Base-by-base conservation (phyloP, 164 flowering plant genomes). In the Chimonanthus praecox region DNA sequence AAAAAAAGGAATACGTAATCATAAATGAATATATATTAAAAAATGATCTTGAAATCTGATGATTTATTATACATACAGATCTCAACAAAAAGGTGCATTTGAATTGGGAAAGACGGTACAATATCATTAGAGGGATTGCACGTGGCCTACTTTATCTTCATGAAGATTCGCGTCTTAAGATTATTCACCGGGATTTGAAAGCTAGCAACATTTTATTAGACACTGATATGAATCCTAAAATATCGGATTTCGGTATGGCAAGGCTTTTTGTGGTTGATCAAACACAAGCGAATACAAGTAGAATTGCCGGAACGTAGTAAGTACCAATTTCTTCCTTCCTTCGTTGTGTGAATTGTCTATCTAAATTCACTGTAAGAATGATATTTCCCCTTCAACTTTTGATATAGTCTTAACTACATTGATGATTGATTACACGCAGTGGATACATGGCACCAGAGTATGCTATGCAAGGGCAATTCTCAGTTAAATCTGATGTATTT, bases 151-250 rank as follows among this genome's bases (percentile, higher is more conserved):
- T 86, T 13, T 87, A 89, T 69, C 85, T 89, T 62, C 92, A 89
- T 43, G 86, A 83, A 21, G 92, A 87, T 58, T 89, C 89, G 10
- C 74, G 83, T 6, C 74, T 85, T 10, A 70, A 68, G 58, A 83
- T 88, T 13, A 84, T 87, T 7, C 92, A 87, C 49, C 78, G 89
- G 7, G 89, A 88, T 80, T 82, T 88, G 4, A 88, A 87, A 71
- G 78, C 88, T 15, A 81, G 87, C 81, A 89, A 89, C 60, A 64
- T 86, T 6, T 71, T 87, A 49, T 46, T 89, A n/a, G 90, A 89
- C 72, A 61, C 8, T 0, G 83, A 85, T 5, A 76, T 86, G 84
- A 81, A 73, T 44, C 76, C 89, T 0, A 84, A 85, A 75, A 81
- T 85, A 8, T 75, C 88, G 8, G 87, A 86, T 66, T 89, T 87